These are phyloP conservation scores for Inga laurina DNA, from an alignment of 306 rosid species.

Conservation along the genomic window DNA sequence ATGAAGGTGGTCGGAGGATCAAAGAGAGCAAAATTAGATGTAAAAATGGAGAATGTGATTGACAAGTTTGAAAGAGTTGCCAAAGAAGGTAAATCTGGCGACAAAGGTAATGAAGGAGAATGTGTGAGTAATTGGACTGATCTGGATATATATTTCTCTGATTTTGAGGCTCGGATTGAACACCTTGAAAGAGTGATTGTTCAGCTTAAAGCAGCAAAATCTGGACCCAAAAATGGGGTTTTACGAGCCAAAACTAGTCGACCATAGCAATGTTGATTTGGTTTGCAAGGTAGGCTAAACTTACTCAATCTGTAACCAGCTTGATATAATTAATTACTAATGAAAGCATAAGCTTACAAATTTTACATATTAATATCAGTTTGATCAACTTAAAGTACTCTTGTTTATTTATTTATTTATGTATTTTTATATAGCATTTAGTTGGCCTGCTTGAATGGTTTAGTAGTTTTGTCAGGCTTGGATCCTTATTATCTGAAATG, in stretches of 20 bases:
- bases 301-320: background rate
- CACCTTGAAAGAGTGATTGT: slow-evolving; percentile 30
- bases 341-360: background rate
- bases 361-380: too few relatives aligned
- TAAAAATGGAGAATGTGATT: background rate
- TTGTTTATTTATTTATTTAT: too few relatives aligned
- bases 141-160: background rate
- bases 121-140: background rate
- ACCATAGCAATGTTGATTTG: background rate
- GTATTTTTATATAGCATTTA: too few relatives aligned
- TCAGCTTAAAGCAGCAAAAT: slow-evolving; percentile 29
- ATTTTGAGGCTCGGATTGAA: slow-evolving; percentile 32
- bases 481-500: too few relatives aligned
- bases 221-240: background rate
- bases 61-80: too few relatives aligned
- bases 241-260: background rate
- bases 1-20: background rate
- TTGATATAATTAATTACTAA: too few relatives aligned
- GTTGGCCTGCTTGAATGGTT: too few relatives aligned
- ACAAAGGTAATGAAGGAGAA: background rate
- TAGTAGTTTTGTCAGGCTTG: too few relatives aligned
- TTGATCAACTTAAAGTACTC: too few relatives aligned
- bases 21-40: background rate
- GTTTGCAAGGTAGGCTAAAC: background rate
- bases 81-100: background rate